These are phyloP conservation scores for Verticillium isaacii DNA, from an alignment of 2,329 filamentous ascomycete genomes.

Conservation along the genomic window DNA sequence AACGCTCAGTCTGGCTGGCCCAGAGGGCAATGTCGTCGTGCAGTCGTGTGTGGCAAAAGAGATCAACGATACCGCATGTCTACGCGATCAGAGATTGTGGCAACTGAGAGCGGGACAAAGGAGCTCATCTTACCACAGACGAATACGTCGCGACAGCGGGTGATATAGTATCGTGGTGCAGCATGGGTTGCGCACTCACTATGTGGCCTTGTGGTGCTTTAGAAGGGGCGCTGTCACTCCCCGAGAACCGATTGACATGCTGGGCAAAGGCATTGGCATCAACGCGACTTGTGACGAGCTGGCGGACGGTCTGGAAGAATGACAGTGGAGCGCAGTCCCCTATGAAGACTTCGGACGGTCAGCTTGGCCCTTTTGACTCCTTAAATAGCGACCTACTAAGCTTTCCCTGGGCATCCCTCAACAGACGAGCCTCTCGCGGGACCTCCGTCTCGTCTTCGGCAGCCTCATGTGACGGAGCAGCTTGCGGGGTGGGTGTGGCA, in stretches of 20 bases:
- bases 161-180: conserved; percentile 12
- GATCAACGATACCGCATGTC: conserved; percentile 41
- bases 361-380: neutral
- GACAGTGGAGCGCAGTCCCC: conserved; percentile 53
- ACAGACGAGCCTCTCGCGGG: conserved; percentile 45
- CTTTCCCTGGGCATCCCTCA: conserved; percentile 48
- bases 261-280: conserved; percentile 46
- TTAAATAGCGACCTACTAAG: conserved; percentile 20
- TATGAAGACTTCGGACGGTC: conserved; percentile 34
- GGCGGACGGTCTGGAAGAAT: conserved; percentile 49
- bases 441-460: conserved; percentile 51
- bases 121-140: conserved; percentile 17
- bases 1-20: conserved; percentile 26
- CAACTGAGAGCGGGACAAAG: neutral
- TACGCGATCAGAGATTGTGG: neutral
- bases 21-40: conserved; percentile 35
- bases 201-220: conserved; percentile 8
- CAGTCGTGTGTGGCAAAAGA: conserved; percentile 39
- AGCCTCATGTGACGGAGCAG: conserved; percentile 12
- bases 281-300: conserved; percentile 44
- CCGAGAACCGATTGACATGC: conserved; percentile 43
- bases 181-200: conserved; percentile 13
- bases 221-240: neutral
- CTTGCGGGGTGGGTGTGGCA: neutral
- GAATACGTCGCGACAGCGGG: conserved; percentile 17